These are phyloP conservation scores for Allium sativum DNA, from an alignment of 106 monocot genomes.

Conservation along the genomic window DNA sequence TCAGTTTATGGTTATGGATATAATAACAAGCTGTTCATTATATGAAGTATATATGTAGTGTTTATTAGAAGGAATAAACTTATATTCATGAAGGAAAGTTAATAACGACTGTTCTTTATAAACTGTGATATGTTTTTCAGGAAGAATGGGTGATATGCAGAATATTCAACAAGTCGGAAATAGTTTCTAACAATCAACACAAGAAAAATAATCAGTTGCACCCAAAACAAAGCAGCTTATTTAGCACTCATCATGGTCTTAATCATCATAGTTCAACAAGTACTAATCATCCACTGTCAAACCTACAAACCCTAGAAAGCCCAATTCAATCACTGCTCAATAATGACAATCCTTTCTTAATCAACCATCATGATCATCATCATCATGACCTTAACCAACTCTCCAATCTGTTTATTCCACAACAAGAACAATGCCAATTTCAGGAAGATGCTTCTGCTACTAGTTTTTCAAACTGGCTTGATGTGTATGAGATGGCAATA, in stretches of 20 bases:
- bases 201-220: conserved; percentile 33
- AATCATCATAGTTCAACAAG: conserved; percentile 11
- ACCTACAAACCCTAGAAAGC: conserved; percentile 32
- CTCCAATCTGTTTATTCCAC: background rate
- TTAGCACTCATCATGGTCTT: conserved; percentile 18
- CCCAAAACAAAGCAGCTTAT: conserved; percentile 1
- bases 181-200: conserved; percentile 9
- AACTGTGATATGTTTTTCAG: conserved; percentile 26
- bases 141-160: conserved; percentile 99
- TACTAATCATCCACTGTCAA: conserved; percentile 9
- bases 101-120: background rate
- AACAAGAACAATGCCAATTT: background rate
- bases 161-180: conserved; percentile 63
- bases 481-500: conserved; percentile 10
- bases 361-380: conserved; percentile 2
- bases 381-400: conserved; percentile 8
- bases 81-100: background rate
- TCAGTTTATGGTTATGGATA: background rate
- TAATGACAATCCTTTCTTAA: conserved; percentile 6
- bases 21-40: background rate
- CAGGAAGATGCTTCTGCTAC: conserved; percentile 4
- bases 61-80: background rate
- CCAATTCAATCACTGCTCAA: conserved; percentile 29
- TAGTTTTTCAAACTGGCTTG: conserved; percentile 10
- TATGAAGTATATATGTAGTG: background rate